Evolutionary conservation across 371 early-diverging fungal species (phyloP), one percentile per base, ranked within the genome.

Genomic region (Conidiobolus incongruus): DNA sequence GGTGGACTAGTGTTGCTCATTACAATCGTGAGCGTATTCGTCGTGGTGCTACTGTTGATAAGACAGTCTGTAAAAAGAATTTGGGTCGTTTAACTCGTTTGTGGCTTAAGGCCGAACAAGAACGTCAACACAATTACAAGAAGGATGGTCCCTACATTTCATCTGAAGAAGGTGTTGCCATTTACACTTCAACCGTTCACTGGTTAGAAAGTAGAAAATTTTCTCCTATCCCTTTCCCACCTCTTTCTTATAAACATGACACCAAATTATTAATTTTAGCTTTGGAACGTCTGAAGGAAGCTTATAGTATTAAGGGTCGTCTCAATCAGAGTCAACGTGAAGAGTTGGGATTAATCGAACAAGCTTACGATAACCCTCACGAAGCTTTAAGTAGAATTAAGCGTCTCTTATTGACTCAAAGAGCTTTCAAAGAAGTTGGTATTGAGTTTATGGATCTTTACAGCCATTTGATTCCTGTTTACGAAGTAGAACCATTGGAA

Each of bases 371-470:
- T 54, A 88, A 89, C 48, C 94, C 96, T 16, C 92, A 92, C 58
- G 88, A 89, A 58, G 82, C 87, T 0, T 67, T 98, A 26, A 73
- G 76, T 31, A 74, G 94, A 48, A 93, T 98, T 54, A 97, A 98
- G 60, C 85, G 96, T 52, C 61, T 91, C 23, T 51, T 98, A 48
- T 63, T 98, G 40, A 96, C 96, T 6, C 96, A 97, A 58, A 76
- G 98, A 47, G 92, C 97, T 0, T 98, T 98, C 71, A 96, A 95
- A 63, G 96, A 97, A 65, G 92, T 95, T 10, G 91, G 90, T n/a
- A 89, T 96, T 54, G 90, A 93, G 63, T 93, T 96, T 52, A 91
- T 91, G 91, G 95, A 96, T 68, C 66, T 87, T 45, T 96, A 90
- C 61, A 77, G 77, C 38, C 86, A 93, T 52, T 59, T 93, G 56